These are phyloP conservation scores for Candida boidinii DNA, from an alignment of 805 yeast species.

Conservation along the genomic window DNA sequence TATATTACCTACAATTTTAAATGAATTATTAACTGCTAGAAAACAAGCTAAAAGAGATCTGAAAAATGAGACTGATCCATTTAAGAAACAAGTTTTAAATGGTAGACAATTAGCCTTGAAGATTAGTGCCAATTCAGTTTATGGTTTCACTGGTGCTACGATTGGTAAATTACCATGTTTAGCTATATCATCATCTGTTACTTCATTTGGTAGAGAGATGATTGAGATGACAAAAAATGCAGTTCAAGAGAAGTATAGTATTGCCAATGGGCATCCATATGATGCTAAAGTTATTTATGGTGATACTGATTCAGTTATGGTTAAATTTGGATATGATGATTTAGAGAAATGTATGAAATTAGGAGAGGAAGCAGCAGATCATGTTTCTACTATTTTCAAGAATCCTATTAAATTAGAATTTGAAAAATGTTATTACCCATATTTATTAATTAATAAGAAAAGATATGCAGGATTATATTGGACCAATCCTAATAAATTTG, in stretches of 20 bases:
- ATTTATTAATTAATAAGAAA: slow-evolving; percentile 86
- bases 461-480: slow-evolving; percentile 96
- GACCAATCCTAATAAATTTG: slow-evolving; percentile 88
- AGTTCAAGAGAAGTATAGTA: slow-evolving; percentile 72
- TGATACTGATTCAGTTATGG: slow-evolving; percentile 99
- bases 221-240: slow-evolving; percentile 84
- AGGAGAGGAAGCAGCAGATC: slow-evolving; percentile 92
- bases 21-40: slow-evolving; percentile 85
- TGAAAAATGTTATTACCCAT: slow-evolving; percentile 95
- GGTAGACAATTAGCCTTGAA: slow-evolving; percentile 97
- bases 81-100: slow-evolving; percentile 84
- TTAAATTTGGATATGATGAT: slow-evolving; percentile 82
- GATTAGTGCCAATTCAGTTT: slow-evolving; percentile 95
- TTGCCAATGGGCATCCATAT: slow-evolving; percentile 73
- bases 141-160: slow-evolving; percentile 99
- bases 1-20: slow-evolving; percentile 82
- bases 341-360: slow-evolving; percentile 77
- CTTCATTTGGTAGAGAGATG: slow-evolving; percentile 96
- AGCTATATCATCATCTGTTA: slow-evolving; percentile 91
- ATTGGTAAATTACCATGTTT: slow-evolving; percentile 95
- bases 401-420: slow-evolving; percentile 92
- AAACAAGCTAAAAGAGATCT: slow-evolving; percentile 86
- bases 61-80: slow-evolving; percentile 90
- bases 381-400: slow-evolving; percentile 69
- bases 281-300: slow-evolving; percentile 94